Evolutionary conservation across 1,284 basidiomycete species (phyloP).

Genomic region (Papiliotrema flavescens): DNA sequence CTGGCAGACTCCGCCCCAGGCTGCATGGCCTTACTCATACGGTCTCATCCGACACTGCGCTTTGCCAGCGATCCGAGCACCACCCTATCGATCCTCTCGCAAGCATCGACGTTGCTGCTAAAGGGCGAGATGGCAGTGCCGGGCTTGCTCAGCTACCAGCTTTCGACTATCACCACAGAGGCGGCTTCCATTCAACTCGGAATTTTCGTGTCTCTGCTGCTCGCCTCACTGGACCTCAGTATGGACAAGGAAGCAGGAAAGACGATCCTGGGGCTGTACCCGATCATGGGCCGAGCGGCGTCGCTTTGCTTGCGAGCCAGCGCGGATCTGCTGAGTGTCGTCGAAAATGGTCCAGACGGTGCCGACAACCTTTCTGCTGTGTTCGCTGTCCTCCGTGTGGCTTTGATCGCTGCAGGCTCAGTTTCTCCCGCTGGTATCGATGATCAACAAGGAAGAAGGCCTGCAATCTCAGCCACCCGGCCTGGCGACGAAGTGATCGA

Average conservation of each 20-base stretch:
- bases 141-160: slow-evolving; percentile 19
- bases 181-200: slow-evolving; percentile 22
- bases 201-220: slow-evolving; percentile 28
- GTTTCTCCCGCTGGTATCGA: neutral
- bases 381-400: slow-evolving; percentile 26
- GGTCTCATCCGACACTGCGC: slow-evolving; percentile 21
- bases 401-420: slow-evolving; percentile 22
- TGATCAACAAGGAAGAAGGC: neutral
- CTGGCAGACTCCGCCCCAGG: slow-evolving; percentile 22
- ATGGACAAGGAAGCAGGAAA: slow-evolving; percentile 9
- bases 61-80: slow-evolving; percentile 13
- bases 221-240: slow-evolving; percentile 19
- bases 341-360: slow-evolving; percentile 28
- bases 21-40: slow-evolving; percentile 24
- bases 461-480: neutral
- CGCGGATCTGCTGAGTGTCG: slow-evolving; percentile 28
- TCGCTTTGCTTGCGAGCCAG: slow-evolving; percentile 27
- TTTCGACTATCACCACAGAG: slow-evolving; percentile 16
- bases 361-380: slow-evolving; percentile 28
- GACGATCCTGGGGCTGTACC: slow-evolving; percentile 29
- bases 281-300: slow-evolving; percentile 29
- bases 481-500: slow-evolving; percentile 17
- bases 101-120: slow-evolving; percentile 25
- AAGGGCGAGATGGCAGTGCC: slow-evolving; percentile 18
- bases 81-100: slow-evolving; percentile 10